Evolutionary conservation across 106 monocot genomes (phyloP), one percentile per base, ranked within the genome.

Genomic region (Dioscorea dumetorum): DNA sequence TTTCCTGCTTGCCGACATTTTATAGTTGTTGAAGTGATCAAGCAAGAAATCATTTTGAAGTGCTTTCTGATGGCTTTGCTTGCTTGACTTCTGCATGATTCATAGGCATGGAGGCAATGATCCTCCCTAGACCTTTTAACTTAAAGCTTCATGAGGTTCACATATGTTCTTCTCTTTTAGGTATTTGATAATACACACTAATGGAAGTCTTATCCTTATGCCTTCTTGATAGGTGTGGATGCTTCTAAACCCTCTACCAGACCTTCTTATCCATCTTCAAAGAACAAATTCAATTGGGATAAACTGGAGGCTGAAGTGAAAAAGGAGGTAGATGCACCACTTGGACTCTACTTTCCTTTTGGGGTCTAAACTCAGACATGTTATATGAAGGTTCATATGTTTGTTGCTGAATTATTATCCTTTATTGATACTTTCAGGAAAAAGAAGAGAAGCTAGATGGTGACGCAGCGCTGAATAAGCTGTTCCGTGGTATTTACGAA

Each of bases 401-500:
- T 59, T 59, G n/a, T 18, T 59, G 1, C 59, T 58, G 17, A 2
- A 49, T n/a, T 2, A 16, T 63, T 23, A 12, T 73, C n/a, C 19
- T 56, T 34, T 61, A 4, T 19, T 41, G 54, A 1, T 28, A 28
- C 41, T 41, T 28, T 12, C 75, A 97, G 95, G 95, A 97, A 76
- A 97, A 89, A 66, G 95, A 97, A 0, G 91, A 97, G 73, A 97
- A 97, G 62, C 73, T 97, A 18, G 91, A 91, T 11, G 95, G 95
- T 35, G 95, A 97, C 72, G 95, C 95, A 13, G 95, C 88, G 20
- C 67, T 97, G 72, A 91, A 86, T 82, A 97, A 97, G 56, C 74
- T 91, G 19, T 97, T 97, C 84, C 78, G 84, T 35, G 95, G 91
- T 51, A 97, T 97, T 54, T 97, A 91, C 64, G 49, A 52, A 48